Evolutionary conservation across 371 early-diverging fungal species (phyloP), one percentile per base, ranked within the genome.

Genomic region (Mucor plumbeus): DNA sequence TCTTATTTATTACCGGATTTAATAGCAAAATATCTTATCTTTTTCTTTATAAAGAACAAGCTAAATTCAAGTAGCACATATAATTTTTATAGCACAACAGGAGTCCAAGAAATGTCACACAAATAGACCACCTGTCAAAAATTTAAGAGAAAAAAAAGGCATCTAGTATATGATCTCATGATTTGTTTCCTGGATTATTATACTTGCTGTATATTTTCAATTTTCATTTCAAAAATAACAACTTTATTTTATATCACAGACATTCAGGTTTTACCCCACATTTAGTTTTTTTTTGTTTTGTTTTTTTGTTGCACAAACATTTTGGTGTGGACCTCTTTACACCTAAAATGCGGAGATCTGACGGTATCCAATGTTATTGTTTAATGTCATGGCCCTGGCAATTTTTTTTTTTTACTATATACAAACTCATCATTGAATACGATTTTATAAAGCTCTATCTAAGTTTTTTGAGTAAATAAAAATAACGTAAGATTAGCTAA

Each of bases 21-120:
- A 44, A 44, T 7, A 7, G 44, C 50, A 7, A 50, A 50, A 50
- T 50, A 50, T 26, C 50, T 50, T 50, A 50, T 50, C 50, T 50
- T 50, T 50, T 50, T 26, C 50, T 50, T 50, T 50, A 50, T 50
- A 21, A 50, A 21, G 50, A 50, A 50, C 50, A 50, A 9, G 11
- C 50, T 50, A 50, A 44, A 50, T 50, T 50, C 50, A 50, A 50
- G 50, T 50, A 50, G 50, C 50, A 50, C 50, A 50, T 50, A 21
- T 50, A 50, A 50, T 50, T 50, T 50, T 50, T 50, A 50, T 50
- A 50, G 50, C 50, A 50, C 50, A 50, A 50, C 50, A 26, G 50
- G 50, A 19, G 21, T 26, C 50, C 26, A 50, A 44, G 44, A 44
- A 50, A 21, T 50, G 50, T 50, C 50, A 50, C 50, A 50, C 50